Base-by-base conservation (phyloP, 495 filamentous ascomycete genomes). In the Neurospora sp. region DNA sequence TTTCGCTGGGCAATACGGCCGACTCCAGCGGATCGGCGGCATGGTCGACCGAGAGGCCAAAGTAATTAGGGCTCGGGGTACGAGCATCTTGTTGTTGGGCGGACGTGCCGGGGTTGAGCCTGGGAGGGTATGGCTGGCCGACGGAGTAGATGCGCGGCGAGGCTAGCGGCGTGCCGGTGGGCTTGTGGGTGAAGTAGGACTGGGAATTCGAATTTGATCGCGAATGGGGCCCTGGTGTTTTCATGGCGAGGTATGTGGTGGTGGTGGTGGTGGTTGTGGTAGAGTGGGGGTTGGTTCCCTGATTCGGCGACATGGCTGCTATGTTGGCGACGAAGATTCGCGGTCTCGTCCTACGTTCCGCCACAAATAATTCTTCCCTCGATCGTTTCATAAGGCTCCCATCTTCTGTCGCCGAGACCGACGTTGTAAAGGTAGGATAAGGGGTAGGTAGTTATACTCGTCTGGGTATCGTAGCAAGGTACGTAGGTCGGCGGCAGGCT, bases 1-100 rank as follows among this genome's bases (percentile, higher is more conserved):
- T 91, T 74, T 89, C 88, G 72, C 87, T 88, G 9, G 89, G 85
- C 22, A 89, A 82, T 53, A 85, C 82, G 68, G 84, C 85, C 2
- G 91, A 91, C 69, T 89, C 85, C 70, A 87, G 84, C n/a, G 86
- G 80, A 74, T 92, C 90, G 68, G 76, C 83, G 31, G 81, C 73
- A 39, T 87, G 83, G 53, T 95, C 91, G 70, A 92, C 82, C 39
- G 85, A 82, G 68, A 96, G 85, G 65, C 90, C 91, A 75, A 97
- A 97, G 80, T 97, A 97, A 78, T 91, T 93, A 22, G 93, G 91
- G 77, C 91, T 93, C 22, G 90, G 79, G 7, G 86, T 80, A 39
- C 83, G 81, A 61, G 77, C 80, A 48, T 85, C 83, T 35, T 65
- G 53, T 65, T 65, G 53, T 39, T 74, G 74, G 8, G 75, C 73